Base-by-base conservation (phyloP, 2,329 filamentous ascomycete species). In the Cadophora sp. region DNA sequence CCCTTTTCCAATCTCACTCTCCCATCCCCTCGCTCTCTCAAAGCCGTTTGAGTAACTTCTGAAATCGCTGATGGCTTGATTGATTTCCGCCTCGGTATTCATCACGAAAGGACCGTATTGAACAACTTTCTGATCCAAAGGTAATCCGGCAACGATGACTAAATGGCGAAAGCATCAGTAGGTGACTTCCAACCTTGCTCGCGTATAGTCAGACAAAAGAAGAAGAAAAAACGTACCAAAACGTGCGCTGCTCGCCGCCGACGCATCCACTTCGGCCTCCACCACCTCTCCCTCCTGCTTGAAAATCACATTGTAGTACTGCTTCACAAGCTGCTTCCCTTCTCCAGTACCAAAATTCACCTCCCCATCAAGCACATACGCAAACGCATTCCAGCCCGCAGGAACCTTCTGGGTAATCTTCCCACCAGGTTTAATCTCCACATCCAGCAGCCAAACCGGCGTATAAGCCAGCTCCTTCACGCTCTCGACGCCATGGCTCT, bases 41-140 rank as follows among this genome's bases (percentile, higher is more conserved):
- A 59, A 59, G 14, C 56, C 56, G 24, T 59, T 59, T 24, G 56
- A 59, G 41, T 59, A 59, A n/a, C 20, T 59, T 13, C 36, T 45
- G 56, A 59, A 59, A 30, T 59, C 56, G 36, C 20, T 41, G 36
- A 59, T 59, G 3, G 56, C 56, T 27, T 59, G 56, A 18, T 59
- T 36, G 33, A 59, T 59, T n/a, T 59, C 56, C n/a, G 22, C 56
- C 14, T 59, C 36, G 6, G 56, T 59, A 53, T 53, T 53, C 50
- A 53, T 53, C 3, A 53, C 50, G n/a, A 53, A 53, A 33, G 50
- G 50, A 14, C 50, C 50, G n/a, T 53, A 53, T 18, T 27, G 24
- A 33, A 53, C 50, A 24, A 53, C 24, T n/a, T 33, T 16, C 16
- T 53, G 50, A 33, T 53, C 50, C 27, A 53, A 53, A 8, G 50